A percentile compares a stretch with the other conserved stretches of the same genome.
Conservation (phyloP, 208 protist species). For the Acanthamoeba triangularis region DNA sequence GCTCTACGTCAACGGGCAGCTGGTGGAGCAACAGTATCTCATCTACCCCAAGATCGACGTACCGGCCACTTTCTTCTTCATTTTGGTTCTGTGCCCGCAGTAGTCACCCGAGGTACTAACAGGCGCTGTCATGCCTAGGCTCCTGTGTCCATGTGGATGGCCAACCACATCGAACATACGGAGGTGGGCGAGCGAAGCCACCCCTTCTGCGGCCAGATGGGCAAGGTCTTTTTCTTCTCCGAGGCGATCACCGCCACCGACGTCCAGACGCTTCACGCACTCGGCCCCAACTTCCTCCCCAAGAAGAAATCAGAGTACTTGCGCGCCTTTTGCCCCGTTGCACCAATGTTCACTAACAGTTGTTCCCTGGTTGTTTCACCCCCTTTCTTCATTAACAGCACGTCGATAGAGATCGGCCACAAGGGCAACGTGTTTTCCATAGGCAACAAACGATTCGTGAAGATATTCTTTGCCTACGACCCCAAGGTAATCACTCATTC, state of each 20-base stretch:
- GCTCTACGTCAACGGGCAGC: constrained; percentile 65
- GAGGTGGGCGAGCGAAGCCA: constrained; percentile 47
- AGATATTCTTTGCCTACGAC: constrained; percentile 67
- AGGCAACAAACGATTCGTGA: constrained; percentile 38
- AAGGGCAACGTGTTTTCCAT: constrained; percentile 57
- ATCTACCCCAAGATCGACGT: constrained; percentile 71
- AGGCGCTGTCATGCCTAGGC: neutral
- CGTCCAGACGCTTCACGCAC: constrained; percentile 30
- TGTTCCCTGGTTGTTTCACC: neutral
- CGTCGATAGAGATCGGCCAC: constrained; percentile 60
- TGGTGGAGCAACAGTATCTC: constrained; percentile 64
- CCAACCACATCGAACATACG: constrained; percentile 17
- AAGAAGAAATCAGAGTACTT: constrained; percentile 66
- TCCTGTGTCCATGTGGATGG: constrained; percentile 43
- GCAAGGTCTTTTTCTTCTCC: constrained; percentile 57
- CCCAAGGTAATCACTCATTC: neutral
- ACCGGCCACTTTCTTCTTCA: neutral
- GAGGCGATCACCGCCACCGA: constrained; percentile 20
- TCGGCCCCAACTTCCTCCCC: constrained; percentile 69
- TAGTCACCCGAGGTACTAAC: too few species aligned
- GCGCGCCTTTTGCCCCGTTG: too few species aligned
- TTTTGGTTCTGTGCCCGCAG: too few species aligned
- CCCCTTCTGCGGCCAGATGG: constrained; percentile 73
- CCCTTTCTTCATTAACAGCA: neutral
- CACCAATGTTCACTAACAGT: too few species aligned